Evolutionary conservation across 1,284 basidiomycete genomes (phyloP).

Genomic region (Stereum hirsutum): DNA sequence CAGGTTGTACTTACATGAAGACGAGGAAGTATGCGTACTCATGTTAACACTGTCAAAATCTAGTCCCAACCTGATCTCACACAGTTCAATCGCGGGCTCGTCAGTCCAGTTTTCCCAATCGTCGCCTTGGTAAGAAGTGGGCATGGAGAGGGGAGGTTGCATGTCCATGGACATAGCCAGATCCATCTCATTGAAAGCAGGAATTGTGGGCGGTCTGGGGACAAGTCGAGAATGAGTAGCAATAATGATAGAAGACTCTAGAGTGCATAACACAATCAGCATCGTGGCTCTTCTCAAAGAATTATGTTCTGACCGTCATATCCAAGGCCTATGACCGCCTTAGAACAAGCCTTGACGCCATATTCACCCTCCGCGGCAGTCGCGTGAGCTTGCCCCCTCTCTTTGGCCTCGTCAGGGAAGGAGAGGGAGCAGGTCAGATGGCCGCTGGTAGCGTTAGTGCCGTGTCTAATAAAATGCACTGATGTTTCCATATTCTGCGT

Average conservation of each 20-base stretch:
- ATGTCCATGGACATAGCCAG: slow-evolving; percentile 33
- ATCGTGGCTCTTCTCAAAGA: not conserved
- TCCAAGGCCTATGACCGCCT: slow-evolving; percentile 53
- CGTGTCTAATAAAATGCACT: slow-evolving; percentile 39
- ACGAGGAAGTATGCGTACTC: slow-evolving; percentile 21
- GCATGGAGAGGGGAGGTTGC: slow-evolving; percentile 16
- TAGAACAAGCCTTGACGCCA: slow-evolving; percentile 39
- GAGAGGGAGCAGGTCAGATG: slow-evolving; percentile 40
- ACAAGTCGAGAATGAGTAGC: slow-evolving; percentile 51
- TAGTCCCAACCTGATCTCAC: slow-evolving; percentile 45
- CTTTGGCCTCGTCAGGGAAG: slow-evolving; percentile 21
- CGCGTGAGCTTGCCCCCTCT: slow-evolving; percentile 12
- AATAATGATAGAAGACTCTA: slow-evolving; percentile 53
- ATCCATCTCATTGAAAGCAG: slow-evolving; percentile 25
- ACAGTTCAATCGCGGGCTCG: slow-evolving; percentile 50
- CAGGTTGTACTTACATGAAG: slow-evolving; percentile 6
- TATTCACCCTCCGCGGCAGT: slow-evolving; percentile 25
- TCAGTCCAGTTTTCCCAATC: slow-evolving; percentile 60
- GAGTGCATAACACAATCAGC: not conserved
- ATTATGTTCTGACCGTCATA: slow-evolving; percentile 41
- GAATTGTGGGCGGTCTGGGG: slow-evolving; percentile 20
- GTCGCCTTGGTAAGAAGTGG: slow-evolving; percentile 20
- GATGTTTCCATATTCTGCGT: slow-evolving; percentile 45
- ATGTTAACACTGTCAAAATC: slow-evolving; percentile 34
- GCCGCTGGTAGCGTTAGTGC: slow-evolving; percentile 28